These are phyloP conservation scores for Chiua virens DNA, from an alignment of 768 basidiomycete species.

Conservation along the genomic window DNA sequence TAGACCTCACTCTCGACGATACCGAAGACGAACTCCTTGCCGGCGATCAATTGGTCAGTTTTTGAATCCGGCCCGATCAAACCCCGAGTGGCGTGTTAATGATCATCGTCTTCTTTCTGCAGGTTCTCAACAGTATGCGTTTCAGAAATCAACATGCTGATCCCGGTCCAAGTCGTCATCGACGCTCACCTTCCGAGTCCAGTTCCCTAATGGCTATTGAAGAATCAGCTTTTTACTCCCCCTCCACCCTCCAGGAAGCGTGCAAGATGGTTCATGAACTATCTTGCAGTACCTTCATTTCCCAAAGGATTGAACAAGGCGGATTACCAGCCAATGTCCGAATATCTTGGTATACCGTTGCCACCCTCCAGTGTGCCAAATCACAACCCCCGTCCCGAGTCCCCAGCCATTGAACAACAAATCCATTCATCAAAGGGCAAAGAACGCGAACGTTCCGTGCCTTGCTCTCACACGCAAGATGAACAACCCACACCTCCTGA, in stretches of 20 bases:
- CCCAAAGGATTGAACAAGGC: conserved; percentile 21
- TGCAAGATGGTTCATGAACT: conserved; percentile 8
- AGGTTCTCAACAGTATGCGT: background rate
- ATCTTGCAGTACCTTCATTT: conserved; percentile 22
- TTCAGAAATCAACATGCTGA: background rate
- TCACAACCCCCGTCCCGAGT: background rate
- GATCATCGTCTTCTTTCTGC: background rate
- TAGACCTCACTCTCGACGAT: conserved; percentile 25
- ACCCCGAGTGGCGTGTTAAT: background rate
- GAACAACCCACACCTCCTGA: background rate
- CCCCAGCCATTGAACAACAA: background rate
- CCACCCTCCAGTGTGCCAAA: background rate
- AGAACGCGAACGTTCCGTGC: conserved; percentile 11
- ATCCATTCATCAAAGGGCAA: conserved; percentile 20
- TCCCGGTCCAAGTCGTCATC: conserved; percentile 11
- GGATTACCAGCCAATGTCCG: conserved; percentile 15
- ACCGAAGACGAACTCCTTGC: conserved; percentile 19
- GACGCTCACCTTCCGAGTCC: background rate
- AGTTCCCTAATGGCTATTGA: conserved; percentile 10
- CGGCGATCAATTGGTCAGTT: conserved; percentile 18
- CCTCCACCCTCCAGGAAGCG: conserved; percentile 18
- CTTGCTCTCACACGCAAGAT: background rate
- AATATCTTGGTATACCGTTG: background rate
- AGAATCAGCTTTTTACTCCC: conserved; percentile 31
- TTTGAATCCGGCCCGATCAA: conserved; percentile 1